Evolutionary conservation across 2,329 filamentous ascomycete genomes (phyloP).

Genomic region (Calonectria pseudoturangicola): DNA sequence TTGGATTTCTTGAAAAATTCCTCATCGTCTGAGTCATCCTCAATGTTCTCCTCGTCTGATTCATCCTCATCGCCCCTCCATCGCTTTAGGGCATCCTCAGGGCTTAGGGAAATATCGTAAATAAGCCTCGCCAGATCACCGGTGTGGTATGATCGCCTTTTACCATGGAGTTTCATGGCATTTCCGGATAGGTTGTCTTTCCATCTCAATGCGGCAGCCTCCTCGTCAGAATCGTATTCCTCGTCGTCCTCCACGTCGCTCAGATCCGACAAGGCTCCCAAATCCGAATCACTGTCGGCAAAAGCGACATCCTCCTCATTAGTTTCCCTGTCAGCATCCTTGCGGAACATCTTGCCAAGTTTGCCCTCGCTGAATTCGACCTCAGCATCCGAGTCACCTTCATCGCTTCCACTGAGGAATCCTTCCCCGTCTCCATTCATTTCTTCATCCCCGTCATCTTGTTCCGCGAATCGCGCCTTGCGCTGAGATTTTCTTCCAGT

Average conservation of each 20-base stretch:
- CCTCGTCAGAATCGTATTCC: constrained; percentile 77
- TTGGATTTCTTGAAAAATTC: constrained; percentile 80
- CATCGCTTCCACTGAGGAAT: constrained; percentile 72
- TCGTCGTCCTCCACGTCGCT: constrained; percentile 69
- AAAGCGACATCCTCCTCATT: constrained; percentile 87
- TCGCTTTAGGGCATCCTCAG: constrained; percentile 83
- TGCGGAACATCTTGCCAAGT: constrained; percentile 77
- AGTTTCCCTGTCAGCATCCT: constrained; percentile 69
- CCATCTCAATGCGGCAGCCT: constrained; percentile 86
- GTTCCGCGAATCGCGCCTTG: constrained; percentile 74
- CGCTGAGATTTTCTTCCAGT: constrained; percentile 76
- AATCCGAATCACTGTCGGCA: constrained; percentile 96
- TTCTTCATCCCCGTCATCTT: constrained; percentile 76
- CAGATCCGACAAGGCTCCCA: constrained; percentile 86
- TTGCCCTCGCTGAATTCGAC: constrained; percentile 76
- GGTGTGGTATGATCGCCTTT: constrained; percentile 83
- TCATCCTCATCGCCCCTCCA: constrained; percentile 84
- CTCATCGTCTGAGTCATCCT: constrained; percentile 74
- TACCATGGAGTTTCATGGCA: constrained; percentile 82
- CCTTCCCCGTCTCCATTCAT: constrained; percentile 71
- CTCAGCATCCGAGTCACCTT: constrained; percentile 71
- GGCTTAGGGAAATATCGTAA: constrained; percentile 87
- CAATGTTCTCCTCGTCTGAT: constrained; percentile 75
- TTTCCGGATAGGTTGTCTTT: constrained; percentile 89
- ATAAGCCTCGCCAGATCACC: constrained; percentile 90